Evolutionary conservation across 441 rosid genomes (phyloP).

Genomic region (Euphorbia schlechtendalii): DNA sequence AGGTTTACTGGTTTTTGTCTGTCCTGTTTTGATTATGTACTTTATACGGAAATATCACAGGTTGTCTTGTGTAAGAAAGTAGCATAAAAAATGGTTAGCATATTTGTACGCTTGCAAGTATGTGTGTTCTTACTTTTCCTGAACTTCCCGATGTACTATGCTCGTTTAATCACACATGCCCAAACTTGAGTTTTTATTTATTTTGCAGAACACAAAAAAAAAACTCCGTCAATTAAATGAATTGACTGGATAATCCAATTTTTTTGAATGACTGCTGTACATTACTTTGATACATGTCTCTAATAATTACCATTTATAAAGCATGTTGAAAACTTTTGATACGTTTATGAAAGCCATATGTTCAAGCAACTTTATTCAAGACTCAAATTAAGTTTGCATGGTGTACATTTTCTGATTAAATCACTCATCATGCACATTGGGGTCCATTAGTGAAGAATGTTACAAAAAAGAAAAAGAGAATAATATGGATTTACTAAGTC

Average conservation of each 20-base stretch:
- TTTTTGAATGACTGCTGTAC: no score
- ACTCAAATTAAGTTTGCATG: not conserved
- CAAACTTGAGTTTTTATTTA: not conserved
- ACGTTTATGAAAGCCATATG: not conserved
- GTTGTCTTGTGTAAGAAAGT: not conserved
- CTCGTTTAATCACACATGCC: not conserved
- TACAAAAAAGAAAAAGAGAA: not conserved
- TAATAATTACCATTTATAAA: not conserved
- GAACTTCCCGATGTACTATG: not conserved
- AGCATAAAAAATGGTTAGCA: not conserved
- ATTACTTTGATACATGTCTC: not conserved
- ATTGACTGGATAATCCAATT: not conserved
- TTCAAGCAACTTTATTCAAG: not conserved
- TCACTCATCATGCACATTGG: not conserved
- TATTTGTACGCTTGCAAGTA: not conserved
- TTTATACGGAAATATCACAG: not conserved
- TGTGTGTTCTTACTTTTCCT: not conserved
- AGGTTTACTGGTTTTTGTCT: not conserved
- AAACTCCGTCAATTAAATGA: not conserved
- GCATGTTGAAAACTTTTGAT: not conserved
- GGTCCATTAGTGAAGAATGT: not conserved
- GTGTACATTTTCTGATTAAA: not conserved
- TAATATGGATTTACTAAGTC: not conserved
- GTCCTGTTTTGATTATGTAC: conserved; percentile 2
- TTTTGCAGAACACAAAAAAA: not conserved